Percentiles rank a stretch among this genome's conserved stretches.
These are phyloP conservation scores for Tetrapisispora namnaoensis DNA, from an alignment of 805 yeast genomes.

Conservation along the genomic window DNA sequence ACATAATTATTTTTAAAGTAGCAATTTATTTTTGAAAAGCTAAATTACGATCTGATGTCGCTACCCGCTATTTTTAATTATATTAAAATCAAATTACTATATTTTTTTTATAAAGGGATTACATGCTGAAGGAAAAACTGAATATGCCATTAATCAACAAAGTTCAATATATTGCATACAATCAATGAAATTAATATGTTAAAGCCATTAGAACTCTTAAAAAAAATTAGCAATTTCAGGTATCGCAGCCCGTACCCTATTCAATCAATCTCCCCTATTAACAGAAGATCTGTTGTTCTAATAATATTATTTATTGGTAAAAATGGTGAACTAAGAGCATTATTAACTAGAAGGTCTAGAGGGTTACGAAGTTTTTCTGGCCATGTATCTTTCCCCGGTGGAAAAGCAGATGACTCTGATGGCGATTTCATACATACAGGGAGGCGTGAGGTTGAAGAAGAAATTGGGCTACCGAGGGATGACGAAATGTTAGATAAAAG, in stretches of 20 bases:
- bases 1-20: not conserved
- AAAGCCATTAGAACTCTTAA: not conserved
- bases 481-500: conserved; percentile 35
- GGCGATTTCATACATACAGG: conserved; percentile 67
- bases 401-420: conserved; percentile 64
- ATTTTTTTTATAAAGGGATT: too few species aligned
- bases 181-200: not conserved
- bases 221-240: not conserved
- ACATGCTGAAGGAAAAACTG: too few species aligned
- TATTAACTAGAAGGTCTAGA: conserved; percentile 69
- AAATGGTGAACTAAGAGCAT: conserved; percentile 66
- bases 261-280: conserved; percentile 58
- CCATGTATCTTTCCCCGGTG: conserved; percentile 90
- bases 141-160: not conserved
- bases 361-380: conserved; percentile 70
- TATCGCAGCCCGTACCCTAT: conserved; percentile 12
- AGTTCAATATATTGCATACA: not conserved
- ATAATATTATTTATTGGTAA: conserved; percentile 62
- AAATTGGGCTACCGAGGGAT: conserved; percentile 58
- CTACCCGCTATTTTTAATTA: too few species aligned
- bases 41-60: too few species aligned
- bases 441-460: conserved; percentile 78
- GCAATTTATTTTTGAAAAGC: too few species aligned
- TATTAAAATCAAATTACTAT: too few species aligned
- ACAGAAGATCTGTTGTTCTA: conserved; percentile 72